These are phyloP conservation scores for Apiotrichum gamsii DNA, from an alignment of 1,284 basidiomycete genomes.

Conservation along the genomic window DNA sequence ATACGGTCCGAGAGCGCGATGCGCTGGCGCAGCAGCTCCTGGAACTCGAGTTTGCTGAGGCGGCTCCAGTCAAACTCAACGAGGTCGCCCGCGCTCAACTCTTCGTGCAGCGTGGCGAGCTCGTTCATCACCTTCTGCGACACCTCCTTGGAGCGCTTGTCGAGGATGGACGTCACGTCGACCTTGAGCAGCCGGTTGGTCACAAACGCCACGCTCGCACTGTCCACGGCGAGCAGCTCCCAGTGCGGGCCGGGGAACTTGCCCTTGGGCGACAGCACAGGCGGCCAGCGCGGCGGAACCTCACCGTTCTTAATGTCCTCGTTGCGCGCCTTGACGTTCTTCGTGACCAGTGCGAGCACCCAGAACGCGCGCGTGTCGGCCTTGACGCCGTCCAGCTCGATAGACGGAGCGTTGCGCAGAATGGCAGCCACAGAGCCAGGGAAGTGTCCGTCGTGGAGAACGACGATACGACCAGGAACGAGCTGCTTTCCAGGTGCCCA, in stretches of 20 bases:
- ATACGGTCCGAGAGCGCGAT: constrained; percentile 53
- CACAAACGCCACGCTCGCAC: constrained; percentile 71
- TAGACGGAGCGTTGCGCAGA: constrained; percentile 60
- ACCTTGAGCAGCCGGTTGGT: constrained; percentile 69
- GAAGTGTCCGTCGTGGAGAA: constrained; percentile 83
- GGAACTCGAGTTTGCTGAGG: constrained; percentile 81
- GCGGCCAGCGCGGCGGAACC: constrained; percentile 70
- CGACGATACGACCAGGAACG: constrained; percentile 67
- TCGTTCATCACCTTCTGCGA: constrained; percentile 28
- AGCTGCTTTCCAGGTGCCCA: constrained; percentile 62
- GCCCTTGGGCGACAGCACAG: constrained; percentile 52
- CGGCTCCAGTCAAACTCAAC: constrained; percentile 80
- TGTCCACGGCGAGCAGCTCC: constrained; percentile 61
- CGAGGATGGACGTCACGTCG: constrained; percentile 52
- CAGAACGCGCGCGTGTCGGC: constrained; percentile 53
- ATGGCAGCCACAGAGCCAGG: constrained; percentile 67
- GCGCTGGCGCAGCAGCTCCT: constrained; percentile 67
- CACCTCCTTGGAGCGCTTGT: constrained; percentile 56
- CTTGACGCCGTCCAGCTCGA: constrained; percentile 49
- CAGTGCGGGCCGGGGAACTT: constrained; percentile 58
- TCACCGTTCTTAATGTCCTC: constrained; percentile 57
- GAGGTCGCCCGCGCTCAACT: constrained; percentile 52
- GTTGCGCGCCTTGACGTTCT: constrained; percentile 56
- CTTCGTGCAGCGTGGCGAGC: constrained; percentile 54
- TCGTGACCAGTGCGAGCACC: constrained; percentile 67